Conservation (phyloP, 2,329 filamentous ascomycete genomes). For the Periglandula ipomoeae region DNA sequence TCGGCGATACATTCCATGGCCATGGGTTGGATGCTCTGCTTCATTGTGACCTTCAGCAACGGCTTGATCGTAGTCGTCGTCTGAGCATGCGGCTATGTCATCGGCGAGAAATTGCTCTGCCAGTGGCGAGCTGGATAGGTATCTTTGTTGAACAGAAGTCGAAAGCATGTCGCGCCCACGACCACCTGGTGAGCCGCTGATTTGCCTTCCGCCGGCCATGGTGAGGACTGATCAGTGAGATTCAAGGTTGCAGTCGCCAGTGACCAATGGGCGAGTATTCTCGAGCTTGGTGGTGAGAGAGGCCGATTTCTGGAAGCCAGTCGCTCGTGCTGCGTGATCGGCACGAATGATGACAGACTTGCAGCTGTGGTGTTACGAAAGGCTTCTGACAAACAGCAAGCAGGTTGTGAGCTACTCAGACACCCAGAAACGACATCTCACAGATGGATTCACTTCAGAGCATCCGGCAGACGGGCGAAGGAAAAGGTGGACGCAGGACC, state of each 20-base stretch:
- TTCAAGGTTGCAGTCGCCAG: neutral
- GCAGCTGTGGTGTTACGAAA: no score
- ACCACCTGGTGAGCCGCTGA: slow-evolving; percentile 5
- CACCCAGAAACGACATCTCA: neutral
- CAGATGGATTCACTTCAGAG: no score
- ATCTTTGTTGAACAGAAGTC: slow-evolving; percentile 17
- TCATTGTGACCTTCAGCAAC: slow-evolving; percentile 21
- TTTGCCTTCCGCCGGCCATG: slow-evolving; percentile 6
- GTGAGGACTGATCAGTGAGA: neutral
- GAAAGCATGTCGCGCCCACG: slow-evolving; percentile 5
- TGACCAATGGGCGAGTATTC: neutral
- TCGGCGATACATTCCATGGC: slow-evolving; percentile 58
- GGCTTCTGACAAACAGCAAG: no score
- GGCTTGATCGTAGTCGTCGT: slow-evolving; percentile 38
- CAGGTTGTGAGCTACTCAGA: neutral
- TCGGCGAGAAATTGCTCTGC: slow-evolving; percentile 56
- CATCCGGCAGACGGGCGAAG: no score
- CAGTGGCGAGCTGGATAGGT: slow-evolving; percentile 53
- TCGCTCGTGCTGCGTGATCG: neutral
- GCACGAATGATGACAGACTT: no score
- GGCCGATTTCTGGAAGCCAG: no score
- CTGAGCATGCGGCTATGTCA: slow-evolving; percentile 56
- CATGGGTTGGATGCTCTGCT: slow-evolving; percentile 25
- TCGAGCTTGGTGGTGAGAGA: no score
- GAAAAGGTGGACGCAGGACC: no score